These are phyloP conservation scores for Termitomyces sp. DNA, from an alignment of 768 basidiomycete species.

Conservation along the genomic window DNA sequence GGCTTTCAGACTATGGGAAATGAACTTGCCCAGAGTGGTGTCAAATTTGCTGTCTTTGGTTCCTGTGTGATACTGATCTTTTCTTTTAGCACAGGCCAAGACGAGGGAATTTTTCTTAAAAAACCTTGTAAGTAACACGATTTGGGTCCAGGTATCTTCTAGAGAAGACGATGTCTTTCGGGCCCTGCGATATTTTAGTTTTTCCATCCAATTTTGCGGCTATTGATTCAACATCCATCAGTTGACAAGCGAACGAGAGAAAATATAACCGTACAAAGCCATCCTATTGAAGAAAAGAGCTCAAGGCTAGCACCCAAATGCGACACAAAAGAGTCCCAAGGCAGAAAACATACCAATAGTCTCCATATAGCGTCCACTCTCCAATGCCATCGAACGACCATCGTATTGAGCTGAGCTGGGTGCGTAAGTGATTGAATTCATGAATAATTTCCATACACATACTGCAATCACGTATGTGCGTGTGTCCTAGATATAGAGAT, in stretches of 20 bases:
- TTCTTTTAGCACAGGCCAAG: not conserved
- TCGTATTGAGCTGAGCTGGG: constrained; percentile 50
- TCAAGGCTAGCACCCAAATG: not conserved
- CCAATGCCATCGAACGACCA: constrained; percentile 69
- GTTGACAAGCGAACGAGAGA: not conserved
- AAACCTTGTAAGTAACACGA: constrained; percentile 65
- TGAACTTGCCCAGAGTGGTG: constrained; percentile 43
- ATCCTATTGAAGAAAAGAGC: constrained; percentile 29
- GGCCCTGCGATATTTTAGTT: not conserved
- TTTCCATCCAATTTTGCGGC: constrained; percentile 37
- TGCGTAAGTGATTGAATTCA: not conserved
- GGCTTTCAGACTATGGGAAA: constrained; percentile 48
- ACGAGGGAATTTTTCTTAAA: not conserved
- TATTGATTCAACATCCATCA: constrained; percentile 13
- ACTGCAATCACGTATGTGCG: constrained; percentile 77
- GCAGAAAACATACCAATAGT: constrained; percentile 59
- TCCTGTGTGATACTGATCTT: constrained; percentile 58
- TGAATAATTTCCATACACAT: constrained; percentile 19
- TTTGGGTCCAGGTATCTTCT: constrained; percentile 80
- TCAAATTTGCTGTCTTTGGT: constrained; percentile 52
- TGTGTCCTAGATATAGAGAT: constrained; percentile 42
- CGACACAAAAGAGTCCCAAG: not conserved
- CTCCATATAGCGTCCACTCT: constrained; percentile 90
- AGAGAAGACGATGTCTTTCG: constrained; percentile 50
- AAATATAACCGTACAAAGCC: constrained; percentile 47